Conservation (phyloP, 2,329 filamentous ascomycete species). For the Dothiorella sarmentorum region DNA sequence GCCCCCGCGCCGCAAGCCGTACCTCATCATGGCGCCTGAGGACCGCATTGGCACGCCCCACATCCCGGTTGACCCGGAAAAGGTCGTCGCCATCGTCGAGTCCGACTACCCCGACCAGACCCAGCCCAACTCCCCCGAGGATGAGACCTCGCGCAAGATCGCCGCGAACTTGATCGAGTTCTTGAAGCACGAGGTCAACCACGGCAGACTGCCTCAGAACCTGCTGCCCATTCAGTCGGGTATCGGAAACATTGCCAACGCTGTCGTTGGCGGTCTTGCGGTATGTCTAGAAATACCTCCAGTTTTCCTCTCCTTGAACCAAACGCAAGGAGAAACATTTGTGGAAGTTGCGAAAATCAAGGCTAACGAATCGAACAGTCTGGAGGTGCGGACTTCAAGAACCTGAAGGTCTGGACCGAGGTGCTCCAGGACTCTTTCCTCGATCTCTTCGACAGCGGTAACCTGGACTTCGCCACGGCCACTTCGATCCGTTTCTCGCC, state of each 20-base stretch:
- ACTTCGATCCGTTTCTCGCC: slow-evolving; percentile 89
- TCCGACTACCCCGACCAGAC: slow-evolving; percentile 79
- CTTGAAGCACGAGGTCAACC: slow-evolving; percentile 78
- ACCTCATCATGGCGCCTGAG: slow-evolving; percentile 79
- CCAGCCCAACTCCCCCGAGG: slow-evolving; percentile 70
- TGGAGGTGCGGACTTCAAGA: slow-evolving; percentile 71
- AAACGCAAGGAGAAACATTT: not conserved
- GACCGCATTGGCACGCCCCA: slow-evolving; percentile 81
- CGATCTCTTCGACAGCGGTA: slow-evolving; percentile 84
- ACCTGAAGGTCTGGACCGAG: slow-evolving; percentile 91
- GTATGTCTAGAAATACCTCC: slow-evolving; percentile 25
- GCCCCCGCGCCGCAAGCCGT: slow-evolving; percentile 77
- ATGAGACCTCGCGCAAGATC: slow-evolving; percentile 69
- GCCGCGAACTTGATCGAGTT: slow-evolving; percentile 78
- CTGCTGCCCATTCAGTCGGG: slow-evolving; percentile 81
- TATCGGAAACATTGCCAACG: slow-evolving; percentile 91
- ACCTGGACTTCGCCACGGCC: slow-evolving; percentile 84
- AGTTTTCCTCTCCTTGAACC: not conserved
- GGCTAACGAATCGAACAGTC: slow-evolving; percentile 37
- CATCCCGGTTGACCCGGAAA: slow-evolving; percentile 80
- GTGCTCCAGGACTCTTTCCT: slow-evolving; percentile 91
- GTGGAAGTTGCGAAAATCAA: not conserved
- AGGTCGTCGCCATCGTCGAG: slow-evolving; percentile 80
- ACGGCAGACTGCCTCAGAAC: slow-evolving; percentile 71
- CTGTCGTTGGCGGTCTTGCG: slow-evolving; percentile 78